Percentiles rank a stretch among this genome's conserved stretches.
phyloP scores from a whole-genome alignment of 2,329 filamentous ascomycete species.

The Calonectria pteridis region DNA sequence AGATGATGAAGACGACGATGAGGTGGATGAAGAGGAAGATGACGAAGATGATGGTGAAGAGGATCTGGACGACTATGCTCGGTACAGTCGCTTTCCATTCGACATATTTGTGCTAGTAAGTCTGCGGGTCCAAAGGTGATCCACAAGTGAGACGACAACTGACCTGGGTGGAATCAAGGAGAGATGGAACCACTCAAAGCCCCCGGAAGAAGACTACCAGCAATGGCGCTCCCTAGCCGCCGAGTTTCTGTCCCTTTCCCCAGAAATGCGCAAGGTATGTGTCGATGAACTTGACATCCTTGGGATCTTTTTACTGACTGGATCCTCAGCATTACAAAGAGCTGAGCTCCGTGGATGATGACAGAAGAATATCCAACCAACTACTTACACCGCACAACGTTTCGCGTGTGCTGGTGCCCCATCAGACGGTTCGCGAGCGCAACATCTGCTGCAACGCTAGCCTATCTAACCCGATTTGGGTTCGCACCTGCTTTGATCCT shows the following conservation, averaged over 20 bases:
- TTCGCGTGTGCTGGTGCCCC: neutral
- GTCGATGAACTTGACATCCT: too few relatives aligned
- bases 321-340: neutral
- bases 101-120: slow-evolving; percentile 7
- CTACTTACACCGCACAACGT: neutral
- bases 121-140: neutral
- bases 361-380: neutral
- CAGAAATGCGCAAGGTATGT: neutral
- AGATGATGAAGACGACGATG: neutral
- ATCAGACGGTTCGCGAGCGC: neutral
- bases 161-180: neutral
- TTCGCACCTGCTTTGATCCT: neutral
- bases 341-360: neutral
- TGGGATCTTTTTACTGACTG: neutral
- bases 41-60: neutral
- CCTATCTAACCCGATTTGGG: neutral
- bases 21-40: neutral
- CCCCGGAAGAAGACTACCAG: neutral
- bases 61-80: neutral
- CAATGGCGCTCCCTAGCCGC: neutral
- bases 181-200: neutral
- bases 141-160: neutral
- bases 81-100: neutral
- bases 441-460: neutral
- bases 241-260: neutral